These are phyloP conservation scores for Trichoderma gamsii DNA, from an alignment of 495 filamentous ascomycete genomes.

Conservation along the genomic window DNA sequence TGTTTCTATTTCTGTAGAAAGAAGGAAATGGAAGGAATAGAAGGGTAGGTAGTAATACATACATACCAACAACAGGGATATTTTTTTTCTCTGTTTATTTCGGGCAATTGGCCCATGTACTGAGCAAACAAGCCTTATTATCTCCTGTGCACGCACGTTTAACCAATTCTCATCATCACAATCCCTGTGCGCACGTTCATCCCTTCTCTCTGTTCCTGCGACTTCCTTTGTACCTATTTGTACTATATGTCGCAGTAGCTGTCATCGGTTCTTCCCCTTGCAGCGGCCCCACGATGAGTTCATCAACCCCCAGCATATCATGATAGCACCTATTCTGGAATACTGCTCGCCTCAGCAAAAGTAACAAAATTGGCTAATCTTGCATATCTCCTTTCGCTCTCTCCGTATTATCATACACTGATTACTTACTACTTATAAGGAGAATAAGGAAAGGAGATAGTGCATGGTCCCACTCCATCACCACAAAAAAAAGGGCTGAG, in stretches of 20 bases:
- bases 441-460: not conserved
- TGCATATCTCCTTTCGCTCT: not conserved
- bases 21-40: not conserved
- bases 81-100: not conserved
- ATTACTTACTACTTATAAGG: not conserved
- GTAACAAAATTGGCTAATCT: not conserved
- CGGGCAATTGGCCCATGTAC: not conserved
- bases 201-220: not conserved
- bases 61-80: not conserved
- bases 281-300: not conserved
- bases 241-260: not conserved
- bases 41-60: not conserved
- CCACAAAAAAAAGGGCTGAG: too few species aligned
- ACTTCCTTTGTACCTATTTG: not conserved
- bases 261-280: not conserved
- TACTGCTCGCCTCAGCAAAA: not conserved
- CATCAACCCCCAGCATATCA: not conserved
- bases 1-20: conserved; percentile 5
- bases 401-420: not conserved
- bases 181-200: not conserved
- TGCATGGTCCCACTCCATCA: too few species aligned
- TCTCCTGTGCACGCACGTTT: not conserved
- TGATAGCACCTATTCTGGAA: conserved; percentile 1
- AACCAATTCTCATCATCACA: not conserved
- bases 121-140: not conserved